phyloP scores from a whole-genome alignment of 1,284 basidiomycete species.

The Ustilago esculenta region DNA sequence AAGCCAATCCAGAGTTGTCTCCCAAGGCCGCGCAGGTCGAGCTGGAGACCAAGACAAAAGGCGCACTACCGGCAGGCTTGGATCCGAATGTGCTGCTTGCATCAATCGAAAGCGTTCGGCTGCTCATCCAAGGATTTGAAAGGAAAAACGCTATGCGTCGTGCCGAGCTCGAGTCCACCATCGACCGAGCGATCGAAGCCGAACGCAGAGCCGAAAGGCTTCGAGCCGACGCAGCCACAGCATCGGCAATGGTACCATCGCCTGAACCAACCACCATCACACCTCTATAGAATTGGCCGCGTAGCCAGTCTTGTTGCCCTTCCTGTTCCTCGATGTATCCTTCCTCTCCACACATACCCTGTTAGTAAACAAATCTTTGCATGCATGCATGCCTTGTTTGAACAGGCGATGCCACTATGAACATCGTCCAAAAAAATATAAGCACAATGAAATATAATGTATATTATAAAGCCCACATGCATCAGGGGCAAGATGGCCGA shows the following conservation, averaged over 20 bases:
- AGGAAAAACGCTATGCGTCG: slow-evolving; percentile 45
- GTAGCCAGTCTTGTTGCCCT: too few relatives aligned
- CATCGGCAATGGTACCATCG: neutral
- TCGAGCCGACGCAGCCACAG: slow-evolving; percentile 5
- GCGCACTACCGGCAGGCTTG: slow-evolving; percentile 10
- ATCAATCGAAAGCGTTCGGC: slow-evolving; percentile 45
- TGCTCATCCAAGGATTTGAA: slow-evolving; percentile 48
- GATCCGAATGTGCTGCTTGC: slow-evolving; percentile 38
- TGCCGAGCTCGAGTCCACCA: slow-evolving; percentile 42
- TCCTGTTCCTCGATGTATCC: too few relatives aligned
- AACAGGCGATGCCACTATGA: too few relatives aligned
- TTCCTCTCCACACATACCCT: too few relatives aligned
- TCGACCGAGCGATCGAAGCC: slow-evolving; percentile 36
- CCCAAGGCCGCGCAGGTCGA: neutral
- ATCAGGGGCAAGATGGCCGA: slow-evolving; percentile 51
- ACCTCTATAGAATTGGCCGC: neutral
- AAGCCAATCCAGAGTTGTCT: neutral
- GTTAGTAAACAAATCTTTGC: too few relatives aligned
- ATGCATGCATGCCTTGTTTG: too few relatives aligned
- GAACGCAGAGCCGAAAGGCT: slow-evolving; percentile 33
- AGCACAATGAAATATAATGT: too few relatives aligned
- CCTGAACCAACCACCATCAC: slow-evolving; percentile 4
- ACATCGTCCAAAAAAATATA: too few relatives aligned
- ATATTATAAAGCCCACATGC: too few relatives aligned
- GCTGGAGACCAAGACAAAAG: neutral